A percentile compares a stretch with the other conserved stretches of the same genome.
Conservation (phyloP, 345 rosid genomes). For the Eucalyptus globulus region DNA sequence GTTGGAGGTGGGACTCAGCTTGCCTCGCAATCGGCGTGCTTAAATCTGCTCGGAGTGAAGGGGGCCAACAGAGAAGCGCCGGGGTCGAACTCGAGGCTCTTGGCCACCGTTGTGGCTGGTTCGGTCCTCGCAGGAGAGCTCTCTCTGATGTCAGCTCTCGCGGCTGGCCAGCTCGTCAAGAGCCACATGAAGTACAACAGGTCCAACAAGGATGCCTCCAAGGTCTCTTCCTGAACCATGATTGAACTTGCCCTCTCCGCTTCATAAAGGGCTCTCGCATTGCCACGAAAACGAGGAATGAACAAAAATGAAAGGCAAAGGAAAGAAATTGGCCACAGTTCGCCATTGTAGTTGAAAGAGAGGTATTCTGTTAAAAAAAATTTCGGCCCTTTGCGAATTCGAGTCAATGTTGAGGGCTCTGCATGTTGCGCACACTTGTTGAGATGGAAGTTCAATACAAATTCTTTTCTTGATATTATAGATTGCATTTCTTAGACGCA, state of each 20-base stretch:
- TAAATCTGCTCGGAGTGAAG: conserved; percentile 40
- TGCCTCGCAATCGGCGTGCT: conserved; percentile 41
- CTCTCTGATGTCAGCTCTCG: conserved; percentile 36
- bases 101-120: conserved; percentile 37
- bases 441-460: background rate
- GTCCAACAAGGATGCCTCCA: conserved; percentile 5
- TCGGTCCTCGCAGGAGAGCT: conserved; percentile 46
- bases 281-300: background rate
- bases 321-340: background rate
- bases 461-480: background rate
- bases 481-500: background rate
- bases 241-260: background rate
- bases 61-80: conserved; percentile 28
- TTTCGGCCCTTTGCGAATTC: background rate
- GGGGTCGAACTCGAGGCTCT: conserved; percentile 26
- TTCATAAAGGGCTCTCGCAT: background rate
- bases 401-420: background rate
- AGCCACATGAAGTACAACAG: conserved; percentile 36
- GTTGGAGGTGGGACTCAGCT: conserved; percentile 50
- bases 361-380: no score
- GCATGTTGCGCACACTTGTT: background rate
- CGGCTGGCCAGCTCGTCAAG: conserved; percentile 22
- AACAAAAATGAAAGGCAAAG: background rate
- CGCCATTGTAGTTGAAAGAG: background rate
- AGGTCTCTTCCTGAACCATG: background rate